A percentile compares a stretch with the other conserved stretches of the same genome.
Conservation (phyloP, 2,329 filamentous ascomycete genomes). For the Ophiosphaerella herpotricha region DNA sequence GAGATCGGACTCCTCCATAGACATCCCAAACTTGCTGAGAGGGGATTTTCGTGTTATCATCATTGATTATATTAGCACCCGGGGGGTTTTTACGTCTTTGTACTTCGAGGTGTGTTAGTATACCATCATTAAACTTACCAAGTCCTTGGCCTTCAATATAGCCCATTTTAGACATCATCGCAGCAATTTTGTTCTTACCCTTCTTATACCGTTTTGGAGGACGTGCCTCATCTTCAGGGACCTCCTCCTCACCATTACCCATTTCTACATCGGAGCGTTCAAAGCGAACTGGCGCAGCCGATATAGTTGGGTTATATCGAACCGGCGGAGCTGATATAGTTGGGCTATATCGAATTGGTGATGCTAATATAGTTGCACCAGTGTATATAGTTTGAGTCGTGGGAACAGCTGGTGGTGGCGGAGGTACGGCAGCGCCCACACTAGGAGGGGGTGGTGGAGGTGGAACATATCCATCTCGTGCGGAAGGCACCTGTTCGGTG, state of each 20-base stretch:
- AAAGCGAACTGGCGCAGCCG: slow-evolving; percentile 79
- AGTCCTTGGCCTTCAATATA: slow-evolving; percentile 89
- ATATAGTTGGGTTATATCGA: slow-evolving; percentile 75
- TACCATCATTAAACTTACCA: slow-evolving; percentile 80
- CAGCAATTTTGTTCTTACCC: slow-evolving; percentile 63
- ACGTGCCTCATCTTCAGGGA: slow-evolving; percentile 42
- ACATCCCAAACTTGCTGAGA: slow-evolving; percentile 66
- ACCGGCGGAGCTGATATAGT: slow-evolving; percentile 80
- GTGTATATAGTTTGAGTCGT: slow-evolving; percentile 43
- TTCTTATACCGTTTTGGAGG: slow-evolving; percentile 44
- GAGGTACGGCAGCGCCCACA: slow-evolving; percentile 4
- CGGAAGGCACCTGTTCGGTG: slow-evolving; percentile 10
- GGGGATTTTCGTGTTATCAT: slow-evolving; percentile 56
- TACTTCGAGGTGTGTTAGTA: slow-evolving; percentile 81
- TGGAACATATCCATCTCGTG: slow-evolving; percentile 13
- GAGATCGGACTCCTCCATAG: slow-evolving; percentile 67
- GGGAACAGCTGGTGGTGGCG: slow-evolving; percentile 38
- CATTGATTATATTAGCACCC: slow-evolving; percentile 25
- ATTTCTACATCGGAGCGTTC: slow-evolving; percentile 30
- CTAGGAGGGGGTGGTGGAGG: slow-evolving; percentile 4
- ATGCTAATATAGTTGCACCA: slow-evolving; percentile 71
- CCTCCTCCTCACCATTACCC: slow-evolving; percentile 13
- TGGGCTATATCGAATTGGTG: slow-evolving; percentile 66
- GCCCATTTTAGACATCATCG: slow-evolving; percentile 90
- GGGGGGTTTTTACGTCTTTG: slow-evolving; percentile 30